Percentiles rank a stretch among this genome's conserved stretches.
Conservation (phyloP, 805 yeast species). For the Ogataea chonburiensis region DNA sequence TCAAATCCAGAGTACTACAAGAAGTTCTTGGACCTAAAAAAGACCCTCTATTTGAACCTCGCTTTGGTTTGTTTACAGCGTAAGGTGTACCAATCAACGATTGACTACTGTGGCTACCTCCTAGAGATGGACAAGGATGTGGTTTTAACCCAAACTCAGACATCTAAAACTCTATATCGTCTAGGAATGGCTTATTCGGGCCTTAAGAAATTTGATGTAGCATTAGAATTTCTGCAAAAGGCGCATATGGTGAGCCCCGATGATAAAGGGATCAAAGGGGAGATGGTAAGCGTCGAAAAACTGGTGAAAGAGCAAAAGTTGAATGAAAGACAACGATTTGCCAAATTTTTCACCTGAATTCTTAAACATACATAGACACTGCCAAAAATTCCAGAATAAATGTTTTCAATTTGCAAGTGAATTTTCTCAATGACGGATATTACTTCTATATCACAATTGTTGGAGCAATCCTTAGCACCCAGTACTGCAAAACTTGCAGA, state of each 20-base stretch:
- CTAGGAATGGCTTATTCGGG: slow-evolving; percentile 35
- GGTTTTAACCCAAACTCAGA: slow-evolving; percentile 25
- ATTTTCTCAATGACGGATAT: slow-evolving; percentile 40
- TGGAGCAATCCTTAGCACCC: slow-evolving; percentile 66
- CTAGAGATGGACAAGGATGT: slow-evolving; percentile 45
- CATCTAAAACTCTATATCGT: slow-evolving; percentile 30
- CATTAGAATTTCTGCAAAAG: slow-evolving; percentile 43
- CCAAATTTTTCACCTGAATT: slow-evolving; percentile 55
- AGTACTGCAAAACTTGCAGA: slow-evolving; percentile 68
- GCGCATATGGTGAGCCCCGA: slow-evolving; percentile 45
- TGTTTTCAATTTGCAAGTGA: slow-evolving; percentile 8
- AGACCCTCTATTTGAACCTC: slow-evolving; percentile 55
- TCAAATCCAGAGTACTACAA: slow-evolving; percentile 51
- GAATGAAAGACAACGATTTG: slow-evolving; percentile 52
- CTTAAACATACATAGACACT: not conserved
- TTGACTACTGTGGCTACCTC: slow-evolving; percentile 54
- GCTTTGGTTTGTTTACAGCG: slow-evolving; percentile 53
- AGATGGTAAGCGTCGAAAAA: slow-evolving; percentile 41
- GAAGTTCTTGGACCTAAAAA: slow-evolving; percentile 51
- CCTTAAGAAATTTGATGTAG: slow-evolving; percentile 47
- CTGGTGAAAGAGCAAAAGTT: slow-evolving; percentile 43
- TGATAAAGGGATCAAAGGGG: slow-evolving; percentile 50
- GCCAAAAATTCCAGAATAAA: slow-evolving; percentile 7
- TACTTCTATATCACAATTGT: slow-evolving; percentile 50
- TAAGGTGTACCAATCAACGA: slow-evolving; percentile 46